phyloP scores from a whole-genome alignment of 495 filamentous ascomycete genomes.

The Neurospora sp. region DNA sequence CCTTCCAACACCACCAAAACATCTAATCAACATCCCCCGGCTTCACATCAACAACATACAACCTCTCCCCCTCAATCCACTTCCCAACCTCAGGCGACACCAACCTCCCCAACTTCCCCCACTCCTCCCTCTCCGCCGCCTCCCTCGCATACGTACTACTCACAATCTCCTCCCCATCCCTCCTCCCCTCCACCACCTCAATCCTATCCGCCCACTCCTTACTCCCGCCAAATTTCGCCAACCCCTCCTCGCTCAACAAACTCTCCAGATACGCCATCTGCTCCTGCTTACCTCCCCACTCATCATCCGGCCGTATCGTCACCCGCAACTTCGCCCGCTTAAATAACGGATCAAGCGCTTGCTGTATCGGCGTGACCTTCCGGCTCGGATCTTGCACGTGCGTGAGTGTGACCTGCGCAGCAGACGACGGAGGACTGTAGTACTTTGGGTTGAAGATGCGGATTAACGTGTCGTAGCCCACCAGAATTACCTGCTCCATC shows the following conservation, averaged over 20 bases:
- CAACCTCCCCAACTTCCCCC: conserved; percentile 46
- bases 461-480: conserved; percentile 80
- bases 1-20: background rate
- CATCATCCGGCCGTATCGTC: conserved; percentile 56
- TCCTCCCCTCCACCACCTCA: conserved; percentile 54
- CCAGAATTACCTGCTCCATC: conserved; percentile 63
- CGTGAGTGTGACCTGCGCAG: conserved; percentile 28
- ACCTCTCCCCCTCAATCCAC: conserved; percentile 43
- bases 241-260: conserved; percentile 37
- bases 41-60: conserved; percentile 36
- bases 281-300: conserved; percentile 52
- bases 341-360: conserved; percentile 59
- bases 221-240: conserved; percentile 48
- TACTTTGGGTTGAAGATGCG: conserved; percentile 79
- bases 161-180: conserved; percentile 44
- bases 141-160: conserved; percentile 75
- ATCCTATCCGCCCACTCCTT: conserved; percentile 62
- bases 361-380: conserved; percentile 22
- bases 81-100: conserved; percentile 52
- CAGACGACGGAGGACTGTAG: conserved; percentile 45
- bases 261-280: conserved; percentile 49
- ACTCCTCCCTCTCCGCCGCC: conserved; percentile 44
- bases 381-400: background rate
- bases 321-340: conserved; percentile 58
- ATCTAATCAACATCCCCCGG: conserved; percentile 29